Conservation (phyloP, 75 land plant species). For the Pseudotsuga menziesii region DNA sequence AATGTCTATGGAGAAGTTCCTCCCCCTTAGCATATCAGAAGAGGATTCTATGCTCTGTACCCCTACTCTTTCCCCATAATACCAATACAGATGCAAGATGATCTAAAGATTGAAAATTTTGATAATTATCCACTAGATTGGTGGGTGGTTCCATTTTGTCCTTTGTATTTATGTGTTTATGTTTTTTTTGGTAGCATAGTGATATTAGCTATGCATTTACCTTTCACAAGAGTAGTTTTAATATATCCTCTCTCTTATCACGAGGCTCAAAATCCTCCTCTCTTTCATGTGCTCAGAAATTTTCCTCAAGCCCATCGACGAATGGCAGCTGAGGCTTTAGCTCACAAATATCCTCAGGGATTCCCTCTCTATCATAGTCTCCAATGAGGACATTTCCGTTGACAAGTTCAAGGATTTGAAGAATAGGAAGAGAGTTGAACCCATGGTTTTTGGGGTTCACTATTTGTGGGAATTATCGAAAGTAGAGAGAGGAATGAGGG, state of each 20-base stretch:
- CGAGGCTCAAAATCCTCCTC: constrained; percentile 53
- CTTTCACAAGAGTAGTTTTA: too few relatives aligned
- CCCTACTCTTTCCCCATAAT: too few relatives aligned
- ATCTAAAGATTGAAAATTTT: too few relatives aligned
- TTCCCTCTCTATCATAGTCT: constrained; percentile 35
- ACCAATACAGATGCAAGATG: too few relatives aligned
- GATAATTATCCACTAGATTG: too few relatives aligned
- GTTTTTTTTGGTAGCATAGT: too few relatives aligned
- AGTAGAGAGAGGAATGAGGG: constrained; percentile 18
- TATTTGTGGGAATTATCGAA: constrained; percentile 43
- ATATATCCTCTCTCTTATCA: constrained; percentile 57
- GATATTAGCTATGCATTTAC: too few relatives aligned
- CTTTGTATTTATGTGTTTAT: too few relatives aligned
- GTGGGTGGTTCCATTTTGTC: too few relatives aligned
- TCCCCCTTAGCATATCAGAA: too few relatives aligned
- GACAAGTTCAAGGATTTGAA: constrained; percentile 41
- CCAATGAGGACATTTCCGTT: constrained; percentile 55
- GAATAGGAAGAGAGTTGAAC: constrained; percentile 72
- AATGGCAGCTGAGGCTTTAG: constrained; percentile 73
- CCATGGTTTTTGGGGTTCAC: constrained; percentile 57
- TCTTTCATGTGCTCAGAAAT: constrained; percentile 56
- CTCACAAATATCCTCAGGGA: constrained; percentile 50
- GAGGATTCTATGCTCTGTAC: too few relatives aligned
- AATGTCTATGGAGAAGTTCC: too few relatives aligned
- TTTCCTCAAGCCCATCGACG: constrained; percentile 62